These are phyloP conservation scores for Pseudogymnoascus sp. DNA, from an alignment of 2,329 filamentous ascomycete genomes.

Conservation along the genomic window DNA sequence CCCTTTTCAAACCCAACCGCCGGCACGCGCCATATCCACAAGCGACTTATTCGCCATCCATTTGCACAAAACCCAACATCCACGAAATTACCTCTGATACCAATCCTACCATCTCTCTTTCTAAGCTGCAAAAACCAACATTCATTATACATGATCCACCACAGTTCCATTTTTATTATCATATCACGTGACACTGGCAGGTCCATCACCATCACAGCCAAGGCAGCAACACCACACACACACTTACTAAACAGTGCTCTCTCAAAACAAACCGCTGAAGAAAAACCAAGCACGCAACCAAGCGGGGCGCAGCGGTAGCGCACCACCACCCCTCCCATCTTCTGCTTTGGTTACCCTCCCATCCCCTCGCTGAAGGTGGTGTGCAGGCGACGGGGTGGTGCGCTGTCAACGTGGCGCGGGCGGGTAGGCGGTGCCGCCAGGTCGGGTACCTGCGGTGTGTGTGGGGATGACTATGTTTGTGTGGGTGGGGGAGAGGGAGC, in stretches of 20 bases:
- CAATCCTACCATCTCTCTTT: too few relatives aligned
- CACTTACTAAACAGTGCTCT: not conserved
- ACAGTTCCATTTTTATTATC: too few relatives aligned
- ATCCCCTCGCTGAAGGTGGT: not conserved
- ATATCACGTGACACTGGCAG: too few relatives aligned
- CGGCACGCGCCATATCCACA: too few relatives aligned
- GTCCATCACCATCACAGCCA: not conserved
- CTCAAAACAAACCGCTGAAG: not conserved
- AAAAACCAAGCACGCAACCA: not conserved
- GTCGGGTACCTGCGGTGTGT: slow-evolving; percentile 51
- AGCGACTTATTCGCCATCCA: too few relatives aligned
- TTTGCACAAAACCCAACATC: too few relatives aligned
- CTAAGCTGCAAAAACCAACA: not conserved
- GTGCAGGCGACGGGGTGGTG: slow-evolving; percentile 11
- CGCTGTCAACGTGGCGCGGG: slow-evolving; percentile 28
- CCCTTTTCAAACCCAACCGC: too few relatives aligned
- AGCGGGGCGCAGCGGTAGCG: not conserved
- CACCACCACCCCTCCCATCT: not conserved
- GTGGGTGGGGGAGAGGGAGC: slow-evolving; percentile 35
- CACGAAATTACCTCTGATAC: too few relatives aligned
- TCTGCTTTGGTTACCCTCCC: not conserved
- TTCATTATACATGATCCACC: too few relatives aligned
- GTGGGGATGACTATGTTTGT: slow-evolving; percentile 38
- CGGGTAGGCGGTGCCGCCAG: slow-evolving; percentile 35
- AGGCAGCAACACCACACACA: not conserved